A percentile compares a stretch with the other conserved stretches of the same genome.
Conservation (phyloP, 1,284 basidiomycete genomes). For the Ustilago vetiveriae region DNA sequence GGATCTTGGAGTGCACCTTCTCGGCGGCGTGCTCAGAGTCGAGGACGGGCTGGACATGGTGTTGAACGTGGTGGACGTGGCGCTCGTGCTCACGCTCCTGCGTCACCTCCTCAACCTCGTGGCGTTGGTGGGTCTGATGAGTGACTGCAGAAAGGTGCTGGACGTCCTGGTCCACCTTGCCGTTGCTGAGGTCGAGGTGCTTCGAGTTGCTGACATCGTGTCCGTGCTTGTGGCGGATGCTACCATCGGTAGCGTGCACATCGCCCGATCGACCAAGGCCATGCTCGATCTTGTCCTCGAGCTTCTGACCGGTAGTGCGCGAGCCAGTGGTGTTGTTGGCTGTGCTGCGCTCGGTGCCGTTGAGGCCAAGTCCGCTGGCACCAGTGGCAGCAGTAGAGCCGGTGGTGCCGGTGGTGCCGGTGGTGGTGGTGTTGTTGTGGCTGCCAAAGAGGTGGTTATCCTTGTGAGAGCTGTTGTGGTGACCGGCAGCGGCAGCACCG, state of each 20-base stretch:
- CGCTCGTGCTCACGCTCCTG: constrained; percentile 66
- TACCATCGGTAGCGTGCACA: constrained; percentile 47
- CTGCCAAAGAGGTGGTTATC: too few species aligned
- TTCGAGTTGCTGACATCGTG: constrained; percentile 37
- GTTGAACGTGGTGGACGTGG: constrained; percentile 66
- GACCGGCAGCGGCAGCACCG: neutral
- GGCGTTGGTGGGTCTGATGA: constrained; percentile 61
- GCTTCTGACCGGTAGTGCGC: constrained; percentile 24
- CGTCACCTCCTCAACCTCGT: constrained; percentile 66
- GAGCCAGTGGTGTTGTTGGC: constrained; percentile 5
- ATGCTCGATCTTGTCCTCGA: constrained; percentile 40
- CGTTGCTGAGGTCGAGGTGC: constrained; percentile 57
- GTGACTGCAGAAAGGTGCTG: constrained; percentile 66
- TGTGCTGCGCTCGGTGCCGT: constrained; percentile 7
- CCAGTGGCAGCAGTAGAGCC: constrained; percentile 6
- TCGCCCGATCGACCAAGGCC: constrained; percentile 43
- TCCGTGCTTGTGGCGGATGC: constrained; percentile 41
- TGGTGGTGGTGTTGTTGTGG: constrained; percentile 1
- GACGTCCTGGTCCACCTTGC: constrained; percentile 65
- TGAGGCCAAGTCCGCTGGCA: constrained; percentile 5
- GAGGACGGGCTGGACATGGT: constrained; percentile 66
- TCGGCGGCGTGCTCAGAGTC: constrained; percentile 64
- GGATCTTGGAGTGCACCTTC: constrained; percentile 56
- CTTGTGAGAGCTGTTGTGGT: neutral
- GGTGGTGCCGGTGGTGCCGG: constrained; percentile 6